Evolutionary conservation across 495 filamentous ascomycete genomes (phyloP), one percentile per base, ranked within the genome.

Genomic region (Terfezia claveryi): DNA sequence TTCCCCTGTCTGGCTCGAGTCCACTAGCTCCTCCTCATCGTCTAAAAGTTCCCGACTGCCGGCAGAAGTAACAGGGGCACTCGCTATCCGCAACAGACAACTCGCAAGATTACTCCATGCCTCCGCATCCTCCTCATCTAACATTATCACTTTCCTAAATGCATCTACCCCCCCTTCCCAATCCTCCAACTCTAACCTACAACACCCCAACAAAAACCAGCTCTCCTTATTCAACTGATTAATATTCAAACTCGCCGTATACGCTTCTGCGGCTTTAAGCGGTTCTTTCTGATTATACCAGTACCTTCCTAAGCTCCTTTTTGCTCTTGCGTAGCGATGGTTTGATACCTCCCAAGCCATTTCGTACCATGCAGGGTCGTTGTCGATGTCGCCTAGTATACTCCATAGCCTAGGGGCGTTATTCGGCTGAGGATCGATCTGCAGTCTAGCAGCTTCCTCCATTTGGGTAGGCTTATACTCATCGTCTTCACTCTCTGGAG

Each of bases 21-120:
- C 6, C 9, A 16, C 49, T 8, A 37, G 38, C 12, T 38, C 17
- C 11, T 55, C 71, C 63, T 61, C 77, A 55, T 63, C 70, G 67
- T 65, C 75, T 70, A 12, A 69, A 71, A 23, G 54, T 20, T 62
- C 59, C 16, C 69, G 68, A 10, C 66, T 59, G n/a, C 62, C 56
- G 20, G 62, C 55, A 46, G 12, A 20, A 14, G 41, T 20, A 14
- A 10, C 58, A 46, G 12, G 41, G 4, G 41, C 41, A 14, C 10
- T 59, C 36, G 41, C 23, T 5, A 60, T 57, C n/a, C 69, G 70
- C 0, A 87, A 68, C 36, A 94, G 75, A 0, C 89, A 80, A 0
- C 83, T 87, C 6, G 87, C 91, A 11, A 99, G 77, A 60, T 96
- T 99, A 57, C 82, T 91, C 85, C 88, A 99, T 2, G 85, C 83